Evolutionary conservation across 2,329 filamentous ascomycete species (phyloP), one percentile per base, ranked within the genome.

Genomic region (Xylaria sp.): DNA sequence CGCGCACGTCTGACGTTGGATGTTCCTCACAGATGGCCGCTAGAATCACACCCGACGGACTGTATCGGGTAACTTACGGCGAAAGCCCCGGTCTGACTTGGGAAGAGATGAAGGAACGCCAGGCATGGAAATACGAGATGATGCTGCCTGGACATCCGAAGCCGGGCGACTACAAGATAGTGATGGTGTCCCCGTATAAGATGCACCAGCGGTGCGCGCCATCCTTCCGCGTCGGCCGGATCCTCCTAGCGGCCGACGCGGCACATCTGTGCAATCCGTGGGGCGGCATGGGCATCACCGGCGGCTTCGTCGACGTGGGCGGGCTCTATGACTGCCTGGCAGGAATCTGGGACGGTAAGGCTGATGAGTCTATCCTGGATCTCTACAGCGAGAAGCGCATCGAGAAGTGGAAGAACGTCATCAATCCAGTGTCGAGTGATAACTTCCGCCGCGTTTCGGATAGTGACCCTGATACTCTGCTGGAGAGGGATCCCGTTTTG

Each of bases 31-130:
- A 87, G 80, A 89, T 91, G 88, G 87, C 87, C 1, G 88, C 89
- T 1, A 85, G 82, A 51, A 87, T 91, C 70, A 88, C 85, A 0
- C 80, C 79, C 1, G 87, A 90, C 63, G 88, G 87, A 0, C 78
- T 91, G 10, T 91, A 89, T 80, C 85, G 89, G 15, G 86, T 91
- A 43, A 89, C 89, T 0, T 91, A 91, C 73, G 88, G 88, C 62
- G 89, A 91, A 71, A 79, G 79, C 0, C 80, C 83, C 0, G 85
- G 84, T 1, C 81, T 91, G 13, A 84, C 83, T 0, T 79, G 76
- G 43, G 87, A 89, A 12, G 82, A 90, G 75, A 82, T 89, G 63
- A 77, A 82, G 33, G 81, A 81, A 31, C 83, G 88, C 6, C 87
- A 88, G 71, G 83, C 86, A 1, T 78, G 78, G 69, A 89, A 88